Evolutionary conservation across 164 flowering plant species (phyloP), one percentile per base, ranked within the genome.

Genomic region (Aristolochia fimbriata): DNA sequence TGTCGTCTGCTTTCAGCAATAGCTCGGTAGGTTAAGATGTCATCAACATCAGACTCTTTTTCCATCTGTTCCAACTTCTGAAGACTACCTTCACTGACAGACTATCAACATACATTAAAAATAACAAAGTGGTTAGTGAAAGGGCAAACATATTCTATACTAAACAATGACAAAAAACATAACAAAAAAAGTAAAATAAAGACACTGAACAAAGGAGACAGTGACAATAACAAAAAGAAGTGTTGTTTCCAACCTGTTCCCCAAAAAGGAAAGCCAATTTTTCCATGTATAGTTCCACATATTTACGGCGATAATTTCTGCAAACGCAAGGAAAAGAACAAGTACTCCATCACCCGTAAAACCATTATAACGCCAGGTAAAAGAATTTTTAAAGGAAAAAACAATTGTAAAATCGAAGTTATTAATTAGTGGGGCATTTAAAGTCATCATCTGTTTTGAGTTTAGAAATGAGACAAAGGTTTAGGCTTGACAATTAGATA

Each of bases 21-120:
- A 59, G 88, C 78, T 61, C 99, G 80, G 66, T 80, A 93, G 60
- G 57, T 77, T 71, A 93, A 73, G 45, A 93, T 93, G 71, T 90
- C 99, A 61, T 86, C 95, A 49, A 90, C 61, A 57, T 88, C 96
- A 65, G 71, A 76, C 59, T 79, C 91, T 71, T 80, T 93, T 76
- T 93, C 99, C 87, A 93, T 80, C 74, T 73, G 77, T 76, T 93
- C 96, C 78, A 93, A 70, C 59, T 82, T 82, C 47, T 17, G 52
- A 72, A 85, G 72, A 67, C 80, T 59, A 69, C 65, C 64, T 61
- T 78, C 82, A 65, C 81, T 80, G 60, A 85, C 80, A 23, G 81
- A 66, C 99, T 92, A 81, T 59, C n/a, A 31, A 68, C 61, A 37
- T 6, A 10, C 43, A 47, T 63, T 54, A 11, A 59, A 65, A 43